Percentiles rank a stretch among this genome's conserved stretches.
phyloP scores from a whole-genome alignment of 169 alveolate species.

The Plasmodium malariae region DNA sequence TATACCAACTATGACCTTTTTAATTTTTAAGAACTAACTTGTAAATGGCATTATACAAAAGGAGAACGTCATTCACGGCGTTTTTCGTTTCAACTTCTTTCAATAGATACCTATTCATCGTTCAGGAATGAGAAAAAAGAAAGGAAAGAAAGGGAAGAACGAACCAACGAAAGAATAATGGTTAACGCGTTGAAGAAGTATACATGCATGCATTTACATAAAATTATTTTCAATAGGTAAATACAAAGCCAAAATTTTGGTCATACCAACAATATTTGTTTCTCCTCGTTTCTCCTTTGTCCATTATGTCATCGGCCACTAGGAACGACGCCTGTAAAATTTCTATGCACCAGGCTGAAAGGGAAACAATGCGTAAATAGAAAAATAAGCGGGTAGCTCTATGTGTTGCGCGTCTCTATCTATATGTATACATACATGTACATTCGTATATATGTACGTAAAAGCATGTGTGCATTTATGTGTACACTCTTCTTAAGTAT shows the following conservation, averaged over 20 bases:
- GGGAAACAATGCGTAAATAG: not conserved
- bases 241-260: not conserved
- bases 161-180: not conserved
- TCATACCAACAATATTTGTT: slow-evolving; percentile 84
- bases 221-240: not conserved
- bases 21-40: slow-evolving; percentile 61
- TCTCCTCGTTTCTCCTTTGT: slow-evolving; percentile 82
- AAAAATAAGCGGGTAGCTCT: too few relatives aligned
- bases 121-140: slow-evolving; percentile 1
- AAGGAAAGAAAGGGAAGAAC: not conserved
- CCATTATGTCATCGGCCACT: slow-evolving; percentile 88
- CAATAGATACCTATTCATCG: slow-evolving; percentile 79
- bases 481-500: not conserved
- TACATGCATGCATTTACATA: not conserved
- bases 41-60: slow-evolving; percentile 81
- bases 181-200: not conserved
- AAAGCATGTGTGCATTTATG: not conserved
- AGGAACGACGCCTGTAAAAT: slow-evolving; percentile 85
- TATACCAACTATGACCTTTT: not conserved
- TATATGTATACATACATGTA: not conserved
- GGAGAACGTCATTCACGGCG: slow-evolving; percentile 85
- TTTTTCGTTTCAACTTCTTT: slow-evolving; percentile 84
- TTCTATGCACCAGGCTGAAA: slow-evolving; percentile 87
- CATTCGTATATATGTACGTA: not conserved
- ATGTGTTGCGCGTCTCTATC: too few relatives aligned